Evolutionary conservation across 306 rosid species (phyloP), one percentile per base, ranked within the genome.

Genomic region (Senna siamea): DNA sequence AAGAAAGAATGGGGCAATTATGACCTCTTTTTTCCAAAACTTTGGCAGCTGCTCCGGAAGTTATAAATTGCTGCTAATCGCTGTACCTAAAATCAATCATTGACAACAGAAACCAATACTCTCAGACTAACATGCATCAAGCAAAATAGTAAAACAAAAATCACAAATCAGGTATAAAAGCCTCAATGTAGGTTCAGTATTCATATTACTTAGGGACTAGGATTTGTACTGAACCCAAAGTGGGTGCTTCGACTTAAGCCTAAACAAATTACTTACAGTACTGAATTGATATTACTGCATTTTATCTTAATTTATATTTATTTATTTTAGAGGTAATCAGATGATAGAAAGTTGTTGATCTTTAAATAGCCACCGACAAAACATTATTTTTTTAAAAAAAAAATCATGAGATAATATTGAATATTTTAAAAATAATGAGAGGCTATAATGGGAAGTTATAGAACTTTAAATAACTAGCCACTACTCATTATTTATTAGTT

Each of bases 1-100:
- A 64, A 64, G 48, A 22, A 58, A 64, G 56, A 40, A 70, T 12
- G 66, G 19, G 55, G 75, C 64, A 54, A 56, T 28, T n/a, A 30
- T 30, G 76, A 92, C 97, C 96, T 87, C 80, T 85, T 94, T 66
- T 88, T 89, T 53, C 95, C 95, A 65, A 81, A 88, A 44, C 85
- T 82, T 80, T 91, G 97, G 84, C 86, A 62, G 56, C 85, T 88
- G 87, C 96, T 89, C 56, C 26, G 79, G 79, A 94, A 73, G 32
- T 76, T 86, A 87, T 94, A 91, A 41, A 94, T 69, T 63, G 81
- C 78, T n/a, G 98, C 95, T 46, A 94, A 78, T n/a, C 89, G 84
- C 54, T 76, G 96, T 66, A 94, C 89, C 97, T 94, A 61, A 77
- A 70, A 51, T 60, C 76, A 75, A 60, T 69, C 73, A 78, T 61